A percentile compares a stretch with the other conserved stretches of the same genome.
phyloP scores from a whole-genome alignment of 257 asterid species.

The Salvia rosmarinus region DNA sequence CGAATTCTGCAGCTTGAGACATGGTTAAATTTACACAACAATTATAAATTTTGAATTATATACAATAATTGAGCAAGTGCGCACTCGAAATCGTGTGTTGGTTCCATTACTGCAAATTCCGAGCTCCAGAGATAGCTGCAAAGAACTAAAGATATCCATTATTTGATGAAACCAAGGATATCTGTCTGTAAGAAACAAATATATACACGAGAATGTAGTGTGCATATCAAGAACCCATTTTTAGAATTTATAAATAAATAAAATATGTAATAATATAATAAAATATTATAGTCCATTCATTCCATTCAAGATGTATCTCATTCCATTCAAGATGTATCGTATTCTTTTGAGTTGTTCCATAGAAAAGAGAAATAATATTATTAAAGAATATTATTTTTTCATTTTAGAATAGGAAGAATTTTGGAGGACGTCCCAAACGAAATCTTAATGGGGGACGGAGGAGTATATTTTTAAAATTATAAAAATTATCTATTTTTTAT shows the following conservation, averaged over 20 bases:
- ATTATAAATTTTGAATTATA: neutral
- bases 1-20: slow-evolving; percentile 41
- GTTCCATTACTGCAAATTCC: slow-evolving; percentile 38
- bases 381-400: too few species aligned
- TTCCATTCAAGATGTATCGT: too few species aligned
- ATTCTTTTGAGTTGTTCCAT: too few species aligned
- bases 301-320: too few species aligned
- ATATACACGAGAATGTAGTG: neutral
- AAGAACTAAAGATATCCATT: slow-evolving; percentile 41
- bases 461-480: too few species aligned
- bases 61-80: neutral
- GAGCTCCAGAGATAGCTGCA: slow-evolving; percentile 43
- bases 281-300: too few species aligned
- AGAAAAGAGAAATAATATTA: too few species aligned
- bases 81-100: slow-evolving; percentile 38
- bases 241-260: neutral
- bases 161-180: slow-evolving; percentile 30
- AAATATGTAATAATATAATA: neutral
- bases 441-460: too few species aligned
- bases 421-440: too few species aligned
- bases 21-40: slow-evolving; percentile 6
- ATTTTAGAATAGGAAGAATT: too few species aligned
- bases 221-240: neutral
- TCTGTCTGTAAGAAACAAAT: neutral
- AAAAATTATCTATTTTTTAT: too few species aligned